Percentiles rank a stretch among this genome's conserved stretches.
These are phyloP conservation scores for Rhizophora apiculata DNA, from an alignment of 345 rosid genomes.

Conservation along the genomic window DNA sequence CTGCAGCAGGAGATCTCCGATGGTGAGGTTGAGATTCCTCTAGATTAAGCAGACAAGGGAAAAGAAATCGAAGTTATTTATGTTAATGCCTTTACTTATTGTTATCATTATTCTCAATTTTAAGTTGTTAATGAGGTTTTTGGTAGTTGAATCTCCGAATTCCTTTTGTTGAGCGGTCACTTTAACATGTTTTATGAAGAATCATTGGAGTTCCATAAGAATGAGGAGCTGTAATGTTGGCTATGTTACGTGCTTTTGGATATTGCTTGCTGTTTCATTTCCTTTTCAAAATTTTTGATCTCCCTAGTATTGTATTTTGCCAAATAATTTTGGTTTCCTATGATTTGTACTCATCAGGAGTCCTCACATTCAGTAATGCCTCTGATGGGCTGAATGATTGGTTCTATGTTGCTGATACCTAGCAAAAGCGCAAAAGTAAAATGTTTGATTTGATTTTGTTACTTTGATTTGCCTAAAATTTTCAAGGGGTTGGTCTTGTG, in stretches of 20 bases:
- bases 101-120: constrained; percentile 28
- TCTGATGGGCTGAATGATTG: not conserved
- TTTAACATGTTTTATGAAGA: not conserved
- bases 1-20: constrained; percentile 40
- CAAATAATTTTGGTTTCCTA: too few species aligned
- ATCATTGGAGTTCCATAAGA: constrained; percentile 13
- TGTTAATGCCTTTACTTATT: not conserved
- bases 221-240: constrained; percentile 26
- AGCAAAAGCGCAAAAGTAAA: too few species aligned
- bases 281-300: not conserved
- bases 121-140: constrained; percentile 25
- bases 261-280: constrained; percentile 5
- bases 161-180: too few species aligned
- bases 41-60: not conserved
- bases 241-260: constrained; percentile 7
- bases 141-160: constrained; percentile 6
- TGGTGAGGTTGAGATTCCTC: constrained; percentile 40
- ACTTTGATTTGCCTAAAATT: too few species aligned
- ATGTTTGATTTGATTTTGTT: too few species aligned
- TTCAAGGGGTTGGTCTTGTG: too few species aligned
- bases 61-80: not conserved
- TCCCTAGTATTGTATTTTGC: too few species aligned
- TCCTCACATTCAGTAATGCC: not conserved
- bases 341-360: not conserved
- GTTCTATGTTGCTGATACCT: too few species aligned